Evolutionary conservation across 75 land plant species (phyloP).

Genomic region (Chamaecyparis obtusa): DNA sequence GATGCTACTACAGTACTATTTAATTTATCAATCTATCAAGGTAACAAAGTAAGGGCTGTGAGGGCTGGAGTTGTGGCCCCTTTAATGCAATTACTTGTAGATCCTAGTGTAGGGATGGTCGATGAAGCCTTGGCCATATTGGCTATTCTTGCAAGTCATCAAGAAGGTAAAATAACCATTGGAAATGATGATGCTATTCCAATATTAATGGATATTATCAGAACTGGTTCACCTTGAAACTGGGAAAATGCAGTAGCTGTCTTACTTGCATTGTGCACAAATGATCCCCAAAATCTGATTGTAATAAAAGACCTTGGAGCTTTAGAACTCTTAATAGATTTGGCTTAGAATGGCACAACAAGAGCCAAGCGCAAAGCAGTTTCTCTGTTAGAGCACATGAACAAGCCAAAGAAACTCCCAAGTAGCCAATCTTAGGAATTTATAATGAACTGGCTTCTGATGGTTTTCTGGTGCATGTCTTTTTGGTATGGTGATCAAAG

Average conservation of each 20-base stretch:
- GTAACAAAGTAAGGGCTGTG: conserved; percentile 83
- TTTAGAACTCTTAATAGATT: conserved; percentile 54
- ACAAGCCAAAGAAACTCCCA: conserved; percentile 22
- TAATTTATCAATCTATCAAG: conserved; percentile 86
- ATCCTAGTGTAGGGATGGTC: conserved; percentile 64
- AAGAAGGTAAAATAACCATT: conserved; percentile 60
- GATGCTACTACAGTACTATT: conserved; percentile 94
- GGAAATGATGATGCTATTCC: conserved; percentile 56
- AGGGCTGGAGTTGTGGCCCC: conserved; percentile 73
- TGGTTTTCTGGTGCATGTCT: too few relatives aligned
- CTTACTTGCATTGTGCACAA: conserved; percentile 62
- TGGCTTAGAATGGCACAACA: conserved; percentile 71
- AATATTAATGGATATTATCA: conserved; percentile 56
- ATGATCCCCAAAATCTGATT: conserved; percentile 52
- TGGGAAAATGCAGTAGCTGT: conserved; percentile 85
- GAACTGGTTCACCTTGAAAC: conserved; percentile 60
- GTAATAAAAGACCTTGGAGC: conserved; percentile 53
- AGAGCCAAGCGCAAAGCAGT: conserved; percentile 81
- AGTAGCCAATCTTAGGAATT: too few relatives aligned
- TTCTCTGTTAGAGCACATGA: conserved; percentile 59
- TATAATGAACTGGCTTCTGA: too few relatives aligned
- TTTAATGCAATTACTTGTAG: conserved; percentile 66
- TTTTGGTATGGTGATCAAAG: too few relatives aligned
- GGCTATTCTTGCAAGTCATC: conserved; percentile 63
- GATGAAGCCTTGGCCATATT: conserved; percentile 82